phyloP scores from a whole-genome alignment of 164 flowering plant species.

The Buxus sempervirens region DNA sequence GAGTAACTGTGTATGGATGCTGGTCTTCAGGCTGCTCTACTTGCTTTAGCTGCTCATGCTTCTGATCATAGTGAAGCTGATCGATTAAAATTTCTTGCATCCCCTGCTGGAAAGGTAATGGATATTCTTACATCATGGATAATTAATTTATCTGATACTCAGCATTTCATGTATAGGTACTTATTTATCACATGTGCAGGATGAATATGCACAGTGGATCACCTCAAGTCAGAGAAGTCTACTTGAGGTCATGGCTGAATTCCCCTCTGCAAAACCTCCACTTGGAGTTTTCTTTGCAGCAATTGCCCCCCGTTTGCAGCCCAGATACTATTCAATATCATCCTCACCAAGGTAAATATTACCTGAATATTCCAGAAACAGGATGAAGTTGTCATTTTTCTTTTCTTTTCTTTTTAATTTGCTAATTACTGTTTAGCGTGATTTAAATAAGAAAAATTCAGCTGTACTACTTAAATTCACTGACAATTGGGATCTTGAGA shows the following conservation, averaged over 20 bases:
- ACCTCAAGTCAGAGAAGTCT: conserved; percentile 90
- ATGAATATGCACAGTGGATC: conserved; percentile 92
- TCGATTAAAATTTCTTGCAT: conserved; percentile 74
- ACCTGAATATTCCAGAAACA: background rate
- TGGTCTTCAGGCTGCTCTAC: conserved; percentile 63
- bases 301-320: conserved; percentile 91
- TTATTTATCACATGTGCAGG: conserved; percentile 51
- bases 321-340: conserved; percentile 97
- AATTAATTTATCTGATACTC: background rate
- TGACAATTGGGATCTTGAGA: too few species aligned
- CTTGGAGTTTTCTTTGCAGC: conserved; percentile 98
- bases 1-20: conserved; percentile 3
- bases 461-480: too few species aligned
- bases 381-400: background rate
- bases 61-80: conserved; percentile 89
- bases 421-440: too few species aligned
- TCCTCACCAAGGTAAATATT: conserved; percentile 80
- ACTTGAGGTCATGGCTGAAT: conserved; percentile 92
- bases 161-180: background rate
- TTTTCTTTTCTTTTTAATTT: too few species aligned
- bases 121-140: background rate
- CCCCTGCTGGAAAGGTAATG: conserved; percentile 94
- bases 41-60: conserved; percentile 93
- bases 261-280: conserved; percentile 90
- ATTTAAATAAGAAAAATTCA: too few species aligned